These are phyloP conservation scores for Blastobotrys apis DNA, from an alignment of 1,139 yeast genomes.

Conservation along the genomic window DNA sequence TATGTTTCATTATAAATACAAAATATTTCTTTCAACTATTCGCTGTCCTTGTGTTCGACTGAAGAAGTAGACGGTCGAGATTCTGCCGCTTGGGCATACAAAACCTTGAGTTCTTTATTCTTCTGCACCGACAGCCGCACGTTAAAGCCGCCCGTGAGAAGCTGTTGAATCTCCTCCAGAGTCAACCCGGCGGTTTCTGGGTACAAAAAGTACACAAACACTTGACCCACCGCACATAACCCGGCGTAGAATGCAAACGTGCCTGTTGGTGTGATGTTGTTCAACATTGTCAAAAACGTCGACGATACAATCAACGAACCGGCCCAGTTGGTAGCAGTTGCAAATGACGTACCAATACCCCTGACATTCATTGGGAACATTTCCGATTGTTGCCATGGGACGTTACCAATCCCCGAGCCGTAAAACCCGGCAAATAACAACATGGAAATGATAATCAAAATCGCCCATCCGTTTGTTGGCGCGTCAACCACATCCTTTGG, in stretches of 20 bases:
- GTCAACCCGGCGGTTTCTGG: conserved; percentile 91
- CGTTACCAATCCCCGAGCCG: conserved; percentile 93
- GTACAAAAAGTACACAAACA: conserved; percentile 75
- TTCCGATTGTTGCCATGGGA: conserved; percentile 97
- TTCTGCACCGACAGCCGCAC: conserved; percentile 57
- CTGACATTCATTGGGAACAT: conserved; percentile 89
- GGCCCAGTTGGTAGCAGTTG: conserved; percentile 93
- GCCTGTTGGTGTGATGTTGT: conserved; percentile 89
- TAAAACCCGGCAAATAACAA: conserved; percentile 81
- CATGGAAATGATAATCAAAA: conserved; percentile 79
- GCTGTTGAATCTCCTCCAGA: conserved; percentile 80
- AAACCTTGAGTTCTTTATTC: conserved; percentile 18
- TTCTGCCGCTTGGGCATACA: conserved; percentile 14
- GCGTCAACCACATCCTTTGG: conserved; percentile 40
- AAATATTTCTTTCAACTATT: neutral
- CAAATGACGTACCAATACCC: conserved; percentile 82
- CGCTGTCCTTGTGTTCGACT: neutral
- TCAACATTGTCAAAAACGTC: conserved; percentile 89
- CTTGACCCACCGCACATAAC: conserved; percentile 62
- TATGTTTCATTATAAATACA: neutral
- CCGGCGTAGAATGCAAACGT: conserved; percentile 89
- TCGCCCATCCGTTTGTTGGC: conserved; percentile 66
- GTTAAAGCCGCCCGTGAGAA: conserved; percentile 78
- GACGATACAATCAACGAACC: conserved; percentile 89
- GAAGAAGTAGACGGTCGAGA: conserved; percentile 1